Evolutionary conservation across 1,139 yeast species (phyloP), one percentile per base, ranked within the genome.

Genomic region (Zygoascus meyerae): DNA sequence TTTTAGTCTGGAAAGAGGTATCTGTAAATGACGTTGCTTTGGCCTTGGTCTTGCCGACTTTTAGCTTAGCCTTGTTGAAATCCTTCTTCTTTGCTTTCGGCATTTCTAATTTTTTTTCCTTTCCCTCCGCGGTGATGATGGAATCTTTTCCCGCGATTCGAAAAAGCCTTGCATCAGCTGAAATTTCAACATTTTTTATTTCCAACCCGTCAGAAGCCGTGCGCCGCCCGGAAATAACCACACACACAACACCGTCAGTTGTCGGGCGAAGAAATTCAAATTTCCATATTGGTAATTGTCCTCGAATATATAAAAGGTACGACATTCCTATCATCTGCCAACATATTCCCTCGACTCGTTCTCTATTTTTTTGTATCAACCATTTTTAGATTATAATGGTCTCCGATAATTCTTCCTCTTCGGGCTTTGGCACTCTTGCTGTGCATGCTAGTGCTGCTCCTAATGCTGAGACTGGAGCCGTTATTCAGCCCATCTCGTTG

Each of bases 381-480:
- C n/a, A n/a, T n/a, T n/a, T n/a, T n/a, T n/a, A n/a, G n/a, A n/a
- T n/a, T n/a, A 34, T 11, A 12, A 42, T 42, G 45, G 45, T 42
- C 28, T 33, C 45, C 16, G 40, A 42, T 18, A 35, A 35, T 21
- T 17, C n/a, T 11, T 18, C 31, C 21, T 31, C 33, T 29, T 5
- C 40, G 45, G 45, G 75, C 17, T 86, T 86, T 61, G 90, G 86
- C 52, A 86, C 95, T 49, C 75, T 75, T 60, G 95, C 95, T 47
- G 83, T 86, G 59, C 95, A 86, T 66, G 83, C 85, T 33, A 95
- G 95, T 55, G 78, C 90, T 28, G 80, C 79, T 50, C 75, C 78
- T 47, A 95, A 86, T 63, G 72, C 80, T 41, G 65, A 69, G 55
- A 86, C 95, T 48, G 95, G 95, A 52, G 95, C 95, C 16, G 95